These are phyloP conservation scores for Vitis hybrid DNA, from an alignment of 177 flowering plant genomes.

Conservation along the genomic window DNA sequence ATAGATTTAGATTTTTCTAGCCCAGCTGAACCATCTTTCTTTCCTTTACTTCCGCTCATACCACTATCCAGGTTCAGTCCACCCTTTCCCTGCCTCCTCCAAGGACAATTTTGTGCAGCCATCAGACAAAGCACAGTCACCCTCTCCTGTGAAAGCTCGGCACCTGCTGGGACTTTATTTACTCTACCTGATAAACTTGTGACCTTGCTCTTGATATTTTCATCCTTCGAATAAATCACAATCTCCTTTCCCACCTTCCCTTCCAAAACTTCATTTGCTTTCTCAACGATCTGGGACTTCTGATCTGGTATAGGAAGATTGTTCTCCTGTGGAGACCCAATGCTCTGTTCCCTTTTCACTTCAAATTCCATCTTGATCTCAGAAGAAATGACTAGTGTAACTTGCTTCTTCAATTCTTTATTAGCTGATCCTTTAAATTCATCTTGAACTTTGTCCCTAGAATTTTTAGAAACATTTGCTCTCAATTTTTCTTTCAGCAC, in stretches of 20 bases:
- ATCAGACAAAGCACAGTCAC: constrained; percentile 48
- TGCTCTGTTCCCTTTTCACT: background rate
- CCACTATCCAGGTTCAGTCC: constrained; percentile 7
- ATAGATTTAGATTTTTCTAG: constrained; percentile 14
- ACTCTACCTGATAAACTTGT: constrained; percentile 4
- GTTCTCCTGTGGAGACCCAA: background rate
- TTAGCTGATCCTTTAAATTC: constrained; percentile 2
- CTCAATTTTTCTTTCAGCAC: constrained; percentile 5
- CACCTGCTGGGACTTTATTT: constrained; percentile 11
- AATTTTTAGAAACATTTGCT: constrained; percentile 1
- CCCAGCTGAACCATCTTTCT: constrained; percentile 11
- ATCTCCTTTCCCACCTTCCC: constrained; percentile 11
- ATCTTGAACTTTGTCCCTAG: background rate
- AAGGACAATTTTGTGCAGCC: constrained; percentile 57
- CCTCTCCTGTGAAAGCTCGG: constrained; percentile 14
- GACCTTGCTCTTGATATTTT: constrained; percentile 14
- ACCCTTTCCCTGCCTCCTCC: constrained; percentile 43
- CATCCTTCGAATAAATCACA: constrained; percentile 1
- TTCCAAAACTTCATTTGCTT: constrained; percentile 6
- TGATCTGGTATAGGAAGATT: background rate
- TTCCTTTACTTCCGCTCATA: constrained; percentile 22
- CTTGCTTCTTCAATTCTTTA: background rate
- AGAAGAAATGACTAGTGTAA: constrained; percentile 4
- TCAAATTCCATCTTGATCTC: constrained; percentile 10
- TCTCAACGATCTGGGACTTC: background rate